Evolutionary conservation across 352 stramenopile genomes (phyloP), one percentile per base, ranked within the genome.

Genomic region (Pilasporangium apinafurcum): DNA sequence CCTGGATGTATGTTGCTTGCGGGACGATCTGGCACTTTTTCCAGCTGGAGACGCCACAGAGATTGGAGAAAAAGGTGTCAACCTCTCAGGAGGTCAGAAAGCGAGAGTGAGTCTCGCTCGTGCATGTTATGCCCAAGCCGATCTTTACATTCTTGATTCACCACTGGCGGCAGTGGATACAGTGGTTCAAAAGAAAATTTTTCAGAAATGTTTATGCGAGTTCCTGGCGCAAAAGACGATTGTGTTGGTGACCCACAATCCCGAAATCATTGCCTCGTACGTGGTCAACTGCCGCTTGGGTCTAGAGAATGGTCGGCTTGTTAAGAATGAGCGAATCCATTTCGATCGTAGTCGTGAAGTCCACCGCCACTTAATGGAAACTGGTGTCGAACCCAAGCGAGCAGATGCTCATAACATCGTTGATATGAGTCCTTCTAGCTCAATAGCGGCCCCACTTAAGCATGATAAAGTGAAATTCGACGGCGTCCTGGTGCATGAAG

Each of bases 11-110:
- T 98, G 90, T 53, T 73, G 77, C 7, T 58, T 98, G 29, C 35
- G 69, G 0, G 72, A 84, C 14, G 94, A 98, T 50, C 59, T 98
- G 4, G 60, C 64, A 9, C 53, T 91, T 20, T 71, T 98, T 13
- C 71, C 85, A 1, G 65, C 33, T 12, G 91, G 92, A 4, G 92
- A 98, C 48, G 31, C 50, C 40, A 98, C 91, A 4, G 90, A 98
- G 61, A 98, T 98, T 43, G 95, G 92, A 1, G 89, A 98, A 61
- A 95, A 93, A 44, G 94, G 95, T 5, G 79, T 98, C 18, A 98
- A 95, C 44, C 53, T 98, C 9, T 95, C 65, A 1, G 93, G 95
- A 10, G 94, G 94, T 12, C 93, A 98, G 61, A 97, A 97, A 56
- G 73, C 71, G 8, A 56, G 76, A 14, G 62, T 93, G 5, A 63